Percentiles rank a stretch among this genome's conserved stretches.
These are phyloP conservation scores for Fusarium compactum DNA, from an alignment of 2,329 filamentous ascomycete species.

Conservation along the genomic window DNA sequence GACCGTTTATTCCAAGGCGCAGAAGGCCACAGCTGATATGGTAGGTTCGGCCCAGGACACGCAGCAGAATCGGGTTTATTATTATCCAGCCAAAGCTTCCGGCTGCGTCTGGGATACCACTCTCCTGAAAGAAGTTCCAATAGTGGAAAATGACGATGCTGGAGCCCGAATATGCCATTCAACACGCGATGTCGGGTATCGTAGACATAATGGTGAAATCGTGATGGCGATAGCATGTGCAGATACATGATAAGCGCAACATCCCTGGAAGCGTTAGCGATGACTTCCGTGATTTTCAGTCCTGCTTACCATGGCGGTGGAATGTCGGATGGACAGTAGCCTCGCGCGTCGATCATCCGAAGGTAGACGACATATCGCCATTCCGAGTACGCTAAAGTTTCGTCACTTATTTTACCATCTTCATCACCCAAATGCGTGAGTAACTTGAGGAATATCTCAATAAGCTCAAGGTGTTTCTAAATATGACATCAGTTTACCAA, in stretches of 20 bases:
- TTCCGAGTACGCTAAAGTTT: constrained; percentile 14
- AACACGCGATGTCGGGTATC: neutral
- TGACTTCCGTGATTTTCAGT: accelerated
- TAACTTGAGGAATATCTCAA: neutral
- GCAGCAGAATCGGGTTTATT: neutral
- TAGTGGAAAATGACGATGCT: constrained; percentile 8
- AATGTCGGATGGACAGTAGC: neutral
- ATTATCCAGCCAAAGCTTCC: neutral
- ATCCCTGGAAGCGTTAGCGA: neutral
- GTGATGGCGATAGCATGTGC: neutral
- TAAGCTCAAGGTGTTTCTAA: constrained; percentile 6
- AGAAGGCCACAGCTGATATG: constrained; percentile 1
- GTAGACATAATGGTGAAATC: constrained; percentile 3
- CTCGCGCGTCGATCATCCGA: neutral
- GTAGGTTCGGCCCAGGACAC: neutral
- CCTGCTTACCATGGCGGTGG: neutral
- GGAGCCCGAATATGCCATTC: neutral
- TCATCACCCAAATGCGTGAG: neutral
- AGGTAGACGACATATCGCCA: constrained; percentile 12
- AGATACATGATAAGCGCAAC: constrained; percentile 18
- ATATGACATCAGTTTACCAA: neutral
- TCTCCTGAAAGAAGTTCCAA: neutral
- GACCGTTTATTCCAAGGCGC: neutral
- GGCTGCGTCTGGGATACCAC: neutral
- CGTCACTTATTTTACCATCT: neutral